Conservation (phyloP, 768 basidiomycete species). For the Tricholoma furcatifolium region DNA sequence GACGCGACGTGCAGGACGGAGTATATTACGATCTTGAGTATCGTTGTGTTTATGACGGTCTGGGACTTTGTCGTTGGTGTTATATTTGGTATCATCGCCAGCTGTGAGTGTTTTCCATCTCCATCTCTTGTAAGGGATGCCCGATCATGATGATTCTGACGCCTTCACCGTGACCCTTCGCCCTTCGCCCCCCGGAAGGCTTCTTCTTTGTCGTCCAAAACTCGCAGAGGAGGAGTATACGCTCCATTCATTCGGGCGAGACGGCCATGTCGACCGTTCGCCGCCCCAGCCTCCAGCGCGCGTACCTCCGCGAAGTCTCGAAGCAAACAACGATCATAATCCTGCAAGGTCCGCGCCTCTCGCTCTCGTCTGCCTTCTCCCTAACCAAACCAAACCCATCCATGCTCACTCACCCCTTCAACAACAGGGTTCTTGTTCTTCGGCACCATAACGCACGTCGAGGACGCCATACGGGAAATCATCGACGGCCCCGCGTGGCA, state of each 20-base stretch:
- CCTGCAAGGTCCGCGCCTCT: constrained; percentile 60
- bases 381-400: too few relatives aligned
- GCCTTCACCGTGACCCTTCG: too few relatives aligned
- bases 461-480: constrained; percentile 77
- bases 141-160: background rate
- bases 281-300: constrained; percentile 81
- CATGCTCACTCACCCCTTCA: background rate
- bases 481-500: constrained; percentile 73
- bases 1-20: constrained; percentile 47
- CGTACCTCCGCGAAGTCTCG: constrained; percentile 90
- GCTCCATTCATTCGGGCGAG: constrained; percentile 80
- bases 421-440: constrained; percentile 79
- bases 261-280: constrained; percentile 89
- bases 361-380: background rate
- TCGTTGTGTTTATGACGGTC: constrained; percentile 89
- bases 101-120: constrained; percentile 65
- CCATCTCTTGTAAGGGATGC: background rate
- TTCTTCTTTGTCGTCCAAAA: constrained; percentile 98
- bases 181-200: constrained; percentile 40
- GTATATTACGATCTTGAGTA: constrained; percentile 81
- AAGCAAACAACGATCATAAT: constrained; percentile 87
- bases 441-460: constrained; percentile 89
- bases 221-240: constrained; percentile 81
- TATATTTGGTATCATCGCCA: constrained; percentile 86
- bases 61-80: constrained; percentile 97